Conservation (phyloP, 179 eudicot genomes). For the Vitellaria paradoxa region DNA sequence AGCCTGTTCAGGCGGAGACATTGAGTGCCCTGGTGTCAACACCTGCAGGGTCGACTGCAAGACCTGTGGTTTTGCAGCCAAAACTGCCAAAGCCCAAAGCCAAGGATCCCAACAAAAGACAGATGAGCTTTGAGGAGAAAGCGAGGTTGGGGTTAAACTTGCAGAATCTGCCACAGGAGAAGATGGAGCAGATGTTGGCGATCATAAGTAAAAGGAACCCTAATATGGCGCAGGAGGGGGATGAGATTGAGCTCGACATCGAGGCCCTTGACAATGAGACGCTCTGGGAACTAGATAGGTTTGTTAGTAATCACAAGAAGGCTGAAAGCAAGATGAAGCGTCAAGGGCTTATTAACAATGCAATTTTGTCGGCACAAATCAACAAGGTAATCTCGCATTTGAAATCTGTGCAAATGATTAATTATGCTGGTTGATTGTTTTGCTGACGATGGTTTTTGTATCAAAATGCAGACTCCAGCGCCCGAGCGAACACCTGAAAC, state of each 20-base stretch:
- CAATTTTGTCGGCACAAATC: constrained; percentile 15
- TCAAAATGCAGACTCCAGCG: no score
- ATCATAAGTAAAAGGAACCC: constrained; percentile 69
- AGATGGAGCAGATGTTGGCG: constrained; percentile 78
- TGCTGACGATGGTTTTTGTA: not conserved
- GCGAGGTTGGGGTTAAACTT: constrained; percentile 66
- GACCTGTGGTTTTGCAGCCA: constrained; percentile 4
- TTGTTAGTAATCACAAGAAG: constrained; percentile 87
- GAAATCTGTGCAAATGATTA: constrained; percentile 15
- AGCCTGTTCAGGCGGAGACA: constrained; percentile 20
- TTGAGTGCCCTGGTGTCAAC: not conserved
- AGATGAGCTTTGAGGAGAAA: constrained; percentile 83
- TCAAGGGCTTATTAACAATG: constrained; percentile 49
- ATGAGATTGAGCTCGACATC: constrained; percentile 90
- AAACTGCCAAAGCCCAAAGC: constrained; percentile 86
- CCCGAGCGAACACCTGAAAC: no score
- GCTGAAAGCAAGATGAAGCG: constrained; percentile 68
- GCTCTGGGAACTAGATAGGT: constrained; percentile 90
- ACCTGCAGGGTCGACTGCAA: constrained; percentile 23
- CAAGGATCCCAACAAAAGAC: constrained; percentile 67
- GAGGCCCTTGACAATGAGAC: constrained; percentile 88
- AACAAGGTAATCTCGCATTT: no score
- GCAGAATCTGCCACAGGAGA: constrained; percentile 77
- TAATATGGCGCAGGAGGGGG: constrained; percentile 68
- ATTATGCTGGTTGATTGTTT: not conserved